Evolutionary conservation across 768 basidiomycete genomes (phyloP), one percentile per base, ranked within the genome.

Genomic region (Russula compacta): DNA sequence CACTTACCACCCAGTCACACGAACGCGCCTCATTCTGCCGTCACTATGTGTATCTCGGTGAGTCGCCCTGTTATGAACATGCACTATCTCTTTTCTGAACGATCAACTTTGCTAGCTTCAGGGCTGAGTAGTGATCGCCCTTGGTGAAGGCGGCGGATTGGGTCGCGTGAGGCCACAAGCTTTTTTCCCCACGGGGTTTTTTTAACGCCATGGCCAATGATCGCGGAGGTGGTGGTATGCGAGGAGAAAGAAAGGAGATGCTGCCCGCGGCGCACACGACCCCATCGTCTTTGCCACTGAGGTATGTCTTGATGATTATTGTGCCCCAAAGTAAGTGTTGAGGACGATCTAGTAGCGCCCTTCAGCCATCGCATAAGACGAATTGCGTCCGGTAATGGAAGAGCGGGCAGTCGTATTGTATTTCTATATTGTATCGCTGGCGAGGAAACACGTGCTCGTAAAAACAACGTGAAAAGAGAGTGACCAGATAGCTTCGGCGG

Each of bases 151-250:
- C 15, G 29, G 6, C 12, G 32, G 29, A 53, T 43, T 12, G 46
- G 46, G 53, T 48, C 14, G 44, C 36, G 58, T 47, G 58, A 59
- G 58, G 52, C 21, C 42, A 17, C 8, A 60, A 36, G 52, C 53
- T 60, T 55, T 60, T 53, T 55, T 52, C 58, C 53, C 32, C 3
- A 43, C 19, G 36, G 52, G 53, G 42, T 60, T 56, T 60, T 59
- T 60, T 56, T 44, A 43, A 55, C 32, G 40, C 59, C 39, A 32
- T 24, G 47, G 33, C 19, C 47, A 8, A 35, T 59, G 42, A 59
- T 17, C 52, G 53, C 59, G n/a, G 39, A 12, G 46, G 47, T 51
- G 39, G 47, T 49, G 8, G 19, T 43, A 39, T 39, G 29, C 3
- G 14, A 9, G 11, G 14, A 32, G n/a, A 14, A 39, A 39, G 42